Evolutionary conservation across 202 grass and related monocot genomes (phyloP).

Genomic region (Musa balbisiana): DNA sequence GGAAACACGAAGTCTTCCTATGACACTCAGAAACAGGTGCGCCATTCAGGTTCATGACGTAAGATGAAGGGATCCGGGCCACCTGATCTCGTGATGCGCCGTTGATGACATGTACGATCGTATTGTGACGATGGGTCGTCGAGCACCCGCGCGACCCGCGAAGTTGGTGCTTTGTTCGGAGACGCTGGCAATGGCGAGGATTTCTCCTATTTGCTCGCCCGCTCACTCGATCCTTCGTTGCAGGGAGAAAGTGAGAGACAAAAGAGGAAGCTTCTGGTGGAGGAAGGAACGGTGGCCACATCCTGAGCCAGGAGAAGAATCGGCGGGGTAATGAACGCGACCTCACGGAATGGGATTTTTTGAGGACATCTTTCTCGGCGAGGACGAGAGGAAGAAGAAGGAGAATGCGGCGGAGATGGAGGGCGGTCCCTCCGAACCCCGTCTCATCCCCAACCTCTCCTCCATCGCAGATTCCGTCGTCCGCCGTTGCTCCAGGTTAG

Average conservation of each 20-base stretch:
- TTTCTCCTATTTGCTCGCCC: background rate
- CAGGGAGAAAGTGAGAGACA: background rate
- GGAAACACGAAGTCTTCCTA: too few relatives aligned
- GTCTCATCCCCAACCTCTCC: constrained; percentile 45
- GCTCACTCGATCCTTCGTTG: background rate
- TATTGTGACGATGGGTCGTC: background rate
- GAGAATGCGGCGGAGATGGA: background rate
- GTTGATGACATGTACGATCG: background rate
- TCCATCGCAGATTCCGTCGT: constrained; percentile 52
- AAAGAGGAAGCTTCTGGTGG: background rate
- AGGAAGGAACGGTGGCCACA: background rate
- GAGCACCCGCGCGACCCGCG: background rate
- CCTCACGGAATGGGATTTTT: constrained; percentile 34
- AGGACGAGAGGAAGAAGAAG: background rate
- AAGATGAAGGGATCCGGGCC: too few relatives aligned
- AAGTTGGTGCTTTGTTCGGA: too few relatives aligned
- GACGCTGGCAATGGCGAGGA: too few relatives aligned
- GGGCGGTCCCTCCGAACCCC: background rate
- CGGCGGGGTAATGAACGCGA: background rate
- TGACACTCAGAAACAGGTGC: too few relatives aligned
- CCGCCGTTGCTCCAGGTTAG: constrained; percentile 48
- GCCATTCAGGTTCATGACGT: too few relatives aligned
- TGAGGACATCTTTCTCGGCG: constrained; percentile 36
- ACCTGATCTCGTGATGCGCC: too few relatives aligned
- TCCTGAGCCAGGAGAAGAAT: background rate